Evolutionary conservation across 768 basidiomycete species (phyloP).

Genomic region (Pleurotus eryngii): DNA sequence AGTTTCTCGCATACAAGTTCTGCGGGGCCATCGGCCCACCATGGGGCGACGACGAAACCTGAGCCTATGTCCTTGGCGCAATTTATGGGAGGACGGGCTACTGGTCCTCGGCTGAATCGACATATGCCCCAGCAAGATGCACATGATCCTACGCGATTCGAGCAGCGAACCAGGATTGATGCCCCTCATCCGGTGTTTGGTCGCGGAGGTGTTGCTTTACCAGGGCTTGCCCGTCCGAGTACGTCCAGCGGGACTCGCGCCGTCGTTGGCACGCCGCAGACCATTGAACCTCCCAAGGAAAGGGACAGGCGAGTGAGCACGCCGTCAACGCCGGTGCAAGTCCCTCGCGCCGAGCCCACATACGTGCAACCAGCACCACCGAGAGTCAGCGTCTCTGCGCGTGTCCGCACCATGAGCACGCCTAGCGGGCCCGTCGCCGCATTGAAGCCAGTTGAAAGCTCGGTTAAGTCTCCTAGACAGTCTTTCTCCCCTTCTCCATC

Average conservation of each 20-base stretch:
- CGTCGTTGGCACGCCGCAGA: background rate
- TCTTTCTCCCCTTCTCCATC: background rate
- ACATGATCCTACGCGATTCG: conserved; percentile 62
- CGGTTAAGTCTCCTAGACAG: background rate
- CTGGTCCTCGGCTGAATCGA: conserved; percentile 69
- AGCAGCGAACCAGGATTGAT: conserved; percentile 50
- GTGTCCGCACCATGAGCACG: conserved; percentile 40
- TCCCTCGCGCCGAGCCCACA: background rate
- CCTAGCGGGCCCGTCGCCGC: conserved; percentile 8
- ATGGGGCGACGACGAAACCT: conserved; percentile 23
- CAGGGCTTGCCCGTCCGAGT: conserved; percentile 48
- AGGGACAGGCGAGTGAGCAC: background rate
- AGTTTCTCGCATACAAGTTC: conserved; percentile 1
- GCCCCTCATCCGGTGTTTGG: conserved; percentile 76
- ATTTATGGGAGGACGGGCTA: conserved; percentile 77
- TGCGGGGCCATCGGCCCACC: conserved; percentile 15
- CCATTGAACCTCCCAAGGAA: background rate
- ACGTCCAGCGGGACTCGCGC: conserved; percentile 9
- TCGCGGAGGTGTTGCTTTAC: conserved; percentile 71
- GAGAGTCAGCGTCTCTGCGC: conserved; percentile 9
- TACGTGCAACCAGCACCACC: background rate
- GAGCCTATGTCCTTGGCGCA: conserved; percentile 71
- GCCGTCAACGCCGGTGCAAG: background rate
- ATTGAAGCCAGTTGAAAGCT: conserved; percentile 11
- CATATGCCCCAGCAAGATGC: conserved; percentile 72